Percentiles rank a stretch among this genome's conserved stretches.
Evolutionary conservation across 2,329 filamentous ascomycete genomes (phyloP).

Genomic region (Sporothrix euskadiensis): DNA sequence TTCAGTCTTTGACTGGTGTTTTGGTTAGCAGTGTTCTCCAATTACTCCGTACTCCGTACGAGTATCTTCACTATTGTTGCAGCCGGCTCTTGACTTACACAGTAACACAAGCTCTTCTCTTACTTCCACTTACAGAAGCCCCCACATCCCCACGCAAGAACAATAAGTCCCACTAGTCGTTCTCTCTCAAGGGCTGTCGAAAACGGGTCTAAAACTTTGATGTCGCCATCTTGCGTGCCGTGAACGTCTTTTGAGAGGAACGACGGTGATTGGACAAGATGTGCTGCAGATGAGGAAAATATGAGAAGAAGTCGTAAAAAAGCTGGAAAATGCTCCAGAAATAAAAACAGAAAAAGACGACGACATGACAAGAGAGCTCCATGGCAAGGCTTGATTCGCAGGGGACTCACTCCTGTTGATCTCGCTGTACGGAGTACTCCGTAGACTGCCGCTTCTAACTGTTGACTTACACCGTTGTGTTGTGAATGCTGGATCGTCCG

Average conservation of each 20-base stretch:
- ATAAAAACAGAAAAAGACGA: neutral
- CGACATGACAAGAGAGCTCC: neutral
- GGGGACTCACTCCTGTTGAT: neutral
- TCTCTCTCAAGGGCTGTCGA: neutral
- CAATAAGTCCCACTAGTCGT: neutral
- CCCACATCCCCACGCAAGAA: constrained; percentile 18
- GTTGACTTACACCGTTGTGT: neutral
- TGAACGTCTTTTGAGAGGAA: constrained; percentile 12
- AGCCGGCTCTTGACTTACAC: no score
- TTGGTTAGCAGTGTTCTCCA: no score
- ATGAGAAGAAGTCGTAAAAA: neutral
- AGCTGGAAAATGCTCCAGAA: neutral
- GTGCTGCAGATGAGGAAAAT: neutral
- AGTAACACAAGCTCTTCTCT: neutral
- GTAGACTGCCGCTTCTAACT: neutral
- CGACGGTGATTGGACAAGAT: neutral
- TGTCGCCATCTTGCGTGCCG: constrained; percentile 29
- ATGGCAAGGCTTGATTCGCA: neutral
- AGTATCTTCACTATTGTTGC: no score
- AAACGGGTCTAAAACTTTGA: constrained; percentile 12
- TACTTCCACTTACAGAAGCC: neutral
- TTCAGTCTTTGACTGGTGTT: neutral
- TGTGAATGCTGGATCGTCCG: neutral
- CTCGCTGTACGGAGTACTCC: neutral
- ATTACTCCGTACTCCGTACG: no score